Evolutionary conservation across 768 basidiomycete genomes (phyloP).

Genomic region (Dictyophora rubrovolvata): DNA sequence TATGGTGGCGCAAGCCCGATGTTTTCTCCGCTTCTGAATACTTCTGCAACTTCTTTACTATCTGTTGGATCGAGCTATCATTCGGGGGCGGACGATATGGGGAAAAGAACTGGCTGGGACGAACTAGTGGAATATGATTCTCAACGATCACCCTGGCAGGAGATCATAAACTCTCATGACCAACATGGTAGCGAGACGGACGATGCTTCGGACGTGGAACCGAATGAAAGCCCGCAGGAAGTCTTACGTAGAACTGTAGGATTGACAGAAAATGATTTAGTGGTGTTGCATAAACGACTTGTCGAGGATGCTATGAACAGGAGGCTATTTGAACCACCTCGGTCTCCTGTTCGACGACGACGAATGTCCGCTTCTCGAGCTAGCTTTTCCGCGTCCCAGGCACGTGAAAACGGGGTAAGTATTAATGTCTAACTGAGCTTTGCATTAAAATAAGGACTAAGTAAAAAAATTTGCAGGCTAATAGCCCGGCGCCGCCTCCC

Average conservation of each 20-base stretch:
- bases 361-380: slow-evolving; percentile 74
- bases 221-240: slow-evolving; percentile 47
- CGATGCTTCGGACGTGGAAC: slow-evolving; percentile 24
- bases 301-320: slow-evolving; percentile 53
- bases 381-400: slow-evolving; percentile 36
- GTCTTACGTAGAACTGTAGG: slow-evolving; percentile 57
- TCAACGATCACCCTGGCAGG: slow-evolving; percentile 53
- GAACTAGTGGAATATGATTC: slow-evolving; percentile 45
- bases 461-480: slow-evolving; percentile 31
- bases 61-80: slow-evolving; percentile 82
- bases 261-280: slow-evolving; percentile 58
- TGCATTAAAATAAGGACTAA: neutral
- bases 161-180: slow-evolving; percentile 38
- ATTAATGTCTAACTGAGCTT: neutral
- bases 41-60: slow-evolving; percentile 70
- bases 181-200: slow-evolving; percentile 20
- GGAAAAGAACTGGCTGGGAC: slow-evolving; percentile 32
- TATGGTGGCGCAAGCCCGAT: slow-evolving; percentile 18
- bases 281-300: slow-evolving; percentile 66
- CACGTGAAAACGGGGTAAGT: slow-evolving; percentile 32
- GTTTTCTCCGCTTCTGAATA: slow-evolving; percentile 63
- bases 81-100: slow-evolving; percentile 56
- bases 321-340: slow-evolving; percentile 49
- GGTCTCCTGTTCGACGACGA: slow-evolving; percentile 56
- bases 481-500: slow-evolving; percentile 43